Evolutionary conservation across 2,329 filamentous ascomycete genomes (phyloP), one percentile per base, ranked within the genome.

Genomic region (Colletotrichum sp.): DNA sequence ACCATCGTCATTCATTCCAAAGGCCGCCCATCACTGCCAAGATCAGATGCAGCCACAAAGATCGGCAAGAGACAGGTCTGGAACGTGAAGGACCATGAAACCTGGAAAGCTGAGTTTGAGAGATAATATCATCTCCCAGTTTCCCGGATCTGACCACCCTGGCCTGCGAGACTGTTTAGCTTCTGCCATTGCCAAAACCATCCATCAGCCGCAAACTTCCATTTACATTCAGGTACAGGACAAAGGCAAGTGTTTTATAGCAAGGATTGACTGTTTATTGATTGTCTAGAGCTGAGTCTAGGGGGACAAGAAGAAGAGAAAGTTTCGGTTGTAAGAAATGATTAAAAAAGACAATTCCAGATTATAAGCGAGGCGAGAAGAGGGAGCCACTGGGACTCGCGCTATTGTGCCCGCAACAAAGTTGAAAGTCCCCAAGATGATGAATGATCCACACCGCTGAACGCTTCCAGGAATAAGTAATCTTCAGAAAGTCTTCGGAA

Each of bases 191-290:
- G 28, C 44, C 18, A 22, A 22, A 52, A 52, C 2, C n/a, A 52
- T 22, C 44, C 44, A 52, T 8, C n/a, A 63, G 30, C 30, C 30
- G 7, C 9, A 22, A 22, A 24, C 6, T 34, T 60, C 28, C n/a
- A 44, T n/a, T 28, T 2, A 24, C 10, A 22, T 5, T 16, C 18
- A 22, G 8, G 8, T 4, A 24, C 10, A 22, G 26, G n/a, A 39
- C 48, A 36, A 16, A 28, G 18, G 22, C 44, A 32, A n/a, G 16
- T 52, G 24, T 15, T 66, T 32, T 13, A 24, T 28, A 64, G 9
- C 39, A 76, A 76, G 18, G 71, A 76, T 69, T 55, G 74, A 76
- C 71, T 65, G 15, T 68, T 76, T 75, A 64, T 75, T 71, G 9
- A 66, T 66, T 64, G 30, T 63, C 59, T 63, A 63, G 59, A 63